Conservation (phyloP, 371 early-diverging fungal species). For the Lichtheimia ornata region DNA sequence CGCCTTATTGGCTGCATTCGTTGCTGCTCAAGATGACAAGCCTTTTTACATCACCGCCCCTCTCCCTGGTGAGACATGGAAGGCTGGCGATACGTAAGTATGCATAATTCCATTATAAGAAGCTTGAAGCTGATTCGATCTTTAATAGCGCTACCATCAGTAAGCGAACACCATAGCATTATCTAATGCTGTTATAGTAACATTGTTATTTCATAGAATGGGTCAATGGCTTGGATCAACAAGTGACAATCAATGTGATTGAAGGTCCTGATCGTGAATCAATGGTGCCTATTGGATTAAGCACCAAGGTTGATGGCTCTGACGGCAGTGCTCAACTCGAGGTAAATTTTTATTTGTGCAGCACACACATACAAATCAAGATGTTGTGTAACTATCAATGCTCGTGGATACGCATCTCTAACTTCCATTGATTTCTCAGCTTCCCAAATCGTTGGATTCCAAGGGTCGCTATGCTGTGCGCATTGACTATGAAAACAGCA, state of each 20-base stretch:
- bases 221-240: constrained; percentile 12
- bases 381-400: constrained; percentile 1
- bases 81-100: constrained; percentile 14
- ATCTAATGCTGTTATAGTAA: background rate
- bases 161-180: background rate
- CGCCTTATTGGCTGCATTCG: constrained; percentile 5
- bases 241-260: constrained; percentile 12
- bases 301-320: constrained; percentile 12
- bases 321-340: constrained; percentile 7
- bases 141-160: background rate
- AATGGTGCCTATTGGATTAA: constrained; percentile 10
- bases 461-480: constrained; percentile 15
- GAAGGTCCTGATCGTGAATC: constrained; percentile 10
- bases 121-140: background rate
- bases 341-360: constrained; percentile 7
- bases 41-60: constrained; percentile 16
- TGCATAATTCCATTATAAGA: no score
- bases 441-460: constrained; percentile 8
- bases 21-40: constrained; percentile 9
- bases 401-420: constrained; percentile 2
- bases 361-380: no score
- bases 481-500: constrained; percentile 11
- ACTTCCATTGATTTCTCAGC: constrained; percentile 10
- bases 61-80: constrained; percentile 6
- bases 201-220: constrained; percentile 7